Evolutionary conservation across 345 rosid genomes (phyloP), one percentile per base, ranked within the genome.

Genomic region (Carallia pectinifolia): DNA sequence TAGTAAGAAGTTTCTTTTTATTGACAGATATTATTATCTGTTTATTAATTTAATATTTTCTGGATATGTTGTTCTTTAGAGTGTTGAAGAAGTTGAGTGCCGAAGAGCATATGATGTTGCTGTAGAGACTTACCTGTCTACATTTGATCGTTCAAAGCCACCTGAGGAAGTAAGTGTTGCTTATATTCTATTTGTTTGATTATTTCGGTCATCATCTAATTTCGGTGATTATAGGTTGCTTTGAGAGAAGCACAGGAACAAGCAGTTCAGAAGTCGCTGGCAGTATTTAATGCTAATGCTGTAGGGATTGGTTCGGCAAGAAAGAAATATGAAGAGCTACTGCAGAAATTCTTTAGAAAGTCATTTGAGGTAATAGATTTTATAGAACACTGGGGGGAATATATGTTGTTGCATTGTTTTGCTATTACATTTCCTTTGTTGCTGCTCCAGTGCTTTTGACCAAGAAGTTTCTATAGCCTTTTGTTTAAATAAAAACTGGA

Each of bases 11-110:
- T 71, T 31, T 23, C 19, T 30, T 8, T 44, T 9, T 39, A 44
- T 6, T 18, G 12, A 44, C 3, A 5, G 9, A 55, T 55, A 10
- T 47, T 18, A 13, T 47, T 18, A 31, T 18, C 38, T 6, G 6
- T 16, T 65, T 56, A 30, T 8, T 62, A 9, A 63, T 59, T 39
- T 17, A n/a, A 6, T 36, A 19, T 63, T 9, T 18, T 18, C 50
- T 60, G 17, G 12, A 33, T 36, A n/a, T 64, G 1, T 58, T 50
- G 9, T 68, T 38, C 66, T 84, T 63, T 78, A 96, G 99, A 92
- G 96, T 82, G 99, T 96, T 31, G 99, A 96, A 86, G 99, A 96
- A 87, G 85, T 92, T 6, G 99, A 96, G 74, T 96, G 99, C 74
- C 90, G 91, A 60, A 85, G 83, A 76, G 98, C 99, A 53, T 86